These are phyloP conservation scores for Paracamarosporium sp. DNA, from an alignment of 2,329 filamentous ascomycete genomes.

Conservation along the genomic window DNA sequence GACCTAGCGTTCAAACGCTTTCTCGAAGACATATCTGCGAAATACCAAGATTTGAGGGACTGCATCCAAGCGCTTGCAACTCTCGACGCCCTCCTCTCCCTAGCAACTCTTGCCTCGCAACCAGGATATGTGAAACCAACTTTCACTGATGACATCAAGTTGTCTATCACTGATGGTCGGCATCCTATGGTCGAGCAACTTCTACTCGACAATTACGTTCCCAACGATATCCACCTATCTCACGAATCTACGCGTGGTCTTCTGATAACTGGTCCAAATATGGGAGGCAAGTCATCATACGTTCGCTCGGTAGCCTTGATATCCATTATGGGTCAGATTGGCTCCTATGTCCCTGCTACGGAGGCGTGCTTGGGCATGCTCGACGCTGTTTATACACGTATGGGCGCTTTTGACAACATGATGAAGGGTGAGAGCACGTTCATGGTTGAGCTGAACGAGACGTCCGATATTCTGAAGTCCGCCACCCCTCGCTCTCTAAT, in stretches of 20 bases:
- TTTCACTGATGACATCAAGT: conserved; percentile 68
- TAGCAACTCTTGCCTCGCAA: conserved; percentile 82
- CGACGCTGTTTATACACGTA: conserved; percentile 92
- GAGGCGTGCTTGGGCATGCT: conserved; percentile 78
- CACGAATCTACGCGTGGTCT: conserved; percentile 67
- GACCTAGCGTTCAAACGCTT: conserved; percentile 80
- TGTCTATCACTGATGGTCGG: conserved; percentile 76
- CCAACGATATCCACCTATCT: conserved; percentile 81
- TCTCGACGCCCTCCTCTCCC: conserved; percentile 87
- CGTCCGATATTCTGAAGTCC: conserved; percentile 85
- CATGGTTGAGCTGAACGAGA: conserved; percentile 97
- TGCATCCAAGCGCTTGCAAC: conserved; percentile 84
- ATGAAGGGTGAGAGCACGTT: conserved; percentile 94
- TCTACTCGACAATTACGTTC: conserved; percentile 85
- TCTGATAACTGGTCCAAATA: conserved; percentile 95
- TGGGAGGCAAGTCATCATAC: conserved; percentile 99
- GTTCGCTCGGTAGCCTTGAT: conserved; percentile 92
- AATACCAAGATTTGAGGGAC: conserved; percentile 90
- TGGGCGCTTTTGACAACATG: conserved; percentile 96
- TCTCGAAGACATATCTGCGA: conserved; percentile 75
- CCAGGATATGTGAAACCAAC: conserved; percentile 87
- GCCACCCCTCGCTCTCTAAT: conserved; percentile 85
- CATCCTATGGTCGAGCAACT: conserved; percentile 97
- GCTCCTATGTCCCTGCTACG: conserved; percentile 87
- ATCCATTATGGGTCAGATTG: conserved; percentile 91